Percentiles rank a stretch among this genome's conserved stretches.
Conservation (phyloP, 495 filamentous ascomycete genomes). For the Podospora conica region DNA sequence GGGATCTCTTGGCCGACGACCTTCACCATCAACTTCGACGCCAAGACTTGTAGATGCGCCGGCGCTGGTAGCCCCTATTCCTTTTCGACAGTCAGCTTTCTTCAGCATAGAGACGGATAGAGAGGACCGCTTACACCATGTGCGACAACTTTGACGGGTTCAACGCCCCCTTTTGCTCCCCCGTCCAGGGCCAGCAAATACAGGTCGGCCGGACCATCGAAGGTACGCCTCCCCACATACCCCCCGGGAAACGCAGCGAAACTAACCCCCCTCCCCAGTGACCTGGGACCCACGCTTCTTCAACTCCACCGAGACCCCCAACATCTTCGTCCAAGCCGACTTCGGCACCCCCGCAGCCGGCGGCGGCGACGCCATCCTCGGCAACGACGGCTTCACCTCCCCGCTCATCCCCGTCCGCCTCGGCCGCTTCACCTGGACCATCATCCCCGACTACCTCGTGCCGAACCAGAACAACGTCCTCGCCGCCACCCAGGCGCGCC, state of each 20-base stretch:
- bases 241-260: background rate
- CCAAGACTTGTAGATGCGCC: background rate
- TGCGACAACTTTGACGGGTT: constrained; percentile 11
- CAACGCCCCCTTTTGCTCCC: constrained; percentile 14
- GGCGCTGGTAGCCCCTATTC: constrained; percentile 1
- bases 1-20: background rate
- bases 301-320: constrained; percentile 5
- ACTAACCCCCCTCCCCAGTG: constrained; percentile 1
- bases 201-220: constrained; percentile 9
- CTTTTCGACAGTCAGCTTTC: background rate
- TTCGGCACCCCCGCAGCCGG: constrained; percentile 4
- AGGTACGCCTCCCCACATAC: background rate
- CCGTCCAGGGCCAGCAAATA: constrained; percentile 3
- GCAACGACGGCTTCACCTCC: constrained; percentile 18
- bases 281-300: constrained; percentile 20
- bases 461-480: background rate
- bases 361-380: background rate
- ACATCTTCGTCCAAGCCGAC: constrained; percentile 18
- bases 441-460: constrained; percentile 14
- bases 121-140: background rate
- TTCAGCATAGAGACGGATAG: background rate
- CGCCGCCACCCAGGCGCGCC: background rate
- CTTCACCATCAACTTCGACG: background rate
- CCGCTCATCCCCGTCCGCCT: constrained; percentile 7
- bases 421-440: constrained; percentile 17